These are phyloP conservation scores for Aristolochia californica DNA, from an alignment of 164 flowering plant species.

Conservation along the genomic window DNA sequence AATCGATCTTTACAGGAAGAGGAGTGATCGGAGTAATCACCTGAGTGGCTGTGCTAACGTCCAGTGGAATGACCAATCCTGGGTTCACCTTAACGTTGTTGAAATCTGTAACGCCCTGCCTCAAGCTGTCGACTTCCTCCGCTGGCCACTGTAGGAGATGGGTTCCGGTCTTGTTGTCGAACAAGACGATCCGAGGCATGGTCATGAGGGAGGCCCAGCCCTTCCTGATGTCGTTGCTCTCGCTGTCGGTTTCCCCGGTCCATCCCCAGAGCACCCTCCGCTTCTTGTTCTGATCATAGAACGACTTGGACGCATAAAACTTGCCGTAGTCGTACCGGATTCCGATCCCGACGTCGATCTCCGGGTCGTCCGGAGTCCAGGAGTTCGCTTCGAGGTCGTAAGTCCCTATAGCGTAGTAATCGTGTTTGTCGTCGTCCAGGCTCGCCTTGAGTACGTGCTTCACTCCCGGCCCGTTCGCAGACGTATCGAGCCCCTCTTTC, in stretches of 20 bases:
- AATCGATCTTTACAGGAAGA: not conserved
- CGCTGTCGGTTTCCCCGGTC: slow-evolving; percentile 65
- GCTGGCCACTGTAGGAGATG: slow-evolving; percentile 80
- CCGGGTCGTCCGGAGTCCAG: slow-evolving; percentile 63
- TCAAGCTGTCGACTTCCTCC: slow-evolving; percentile 61
- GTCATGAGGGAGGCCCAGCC: slow-evolving; percentile 7
- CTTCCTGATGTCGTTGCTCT: slow-evolving; percentile 43
- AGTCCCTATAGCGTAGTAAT: slow-evolving; percentile 70
- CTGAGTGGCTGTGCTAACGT: slow-evolving; percentile 44
- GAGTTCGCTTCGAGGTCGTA: slow-evolving; percentile 25
- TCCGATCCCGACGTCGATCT: slow-evolving; percentile 63
- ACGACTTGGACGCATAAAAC: slow-evolving; percentile 77
- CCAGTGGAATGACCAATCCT: slow-evolving; percentile 46
- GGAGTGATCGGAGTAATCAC: slow-evolving; percentile 7
- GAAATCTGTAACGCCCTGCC: slow-evolving; percentile 25
- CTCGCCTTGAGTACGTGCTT: slow-evolving; percentile 78
- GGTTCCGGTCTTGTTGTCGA: slow-evolving; percentile 51
- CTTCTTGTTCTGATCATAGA: slow-evolving; percentile 52
- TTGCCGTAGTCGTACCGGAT: slow-evolving; percentile 59
- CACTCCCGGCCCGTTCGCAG: slow-evolving; percentile 42
- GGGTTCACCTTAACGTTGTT: slow-evolving; percentile 26
- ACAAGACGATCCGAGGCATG: slow-evolving; percentile 56
- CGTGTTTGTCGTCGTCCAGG: slow-evolving; percentile 51
- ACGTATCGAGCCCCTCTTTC: slow-evolving; percentile 52
- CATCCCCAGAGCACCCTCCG: slow-evolving; percentile 85